These are phyloP conservation scores for Rhazya stricta DNA, from an alignment of 257 asterid genomes.

Conservation along the genomic window DNA sequence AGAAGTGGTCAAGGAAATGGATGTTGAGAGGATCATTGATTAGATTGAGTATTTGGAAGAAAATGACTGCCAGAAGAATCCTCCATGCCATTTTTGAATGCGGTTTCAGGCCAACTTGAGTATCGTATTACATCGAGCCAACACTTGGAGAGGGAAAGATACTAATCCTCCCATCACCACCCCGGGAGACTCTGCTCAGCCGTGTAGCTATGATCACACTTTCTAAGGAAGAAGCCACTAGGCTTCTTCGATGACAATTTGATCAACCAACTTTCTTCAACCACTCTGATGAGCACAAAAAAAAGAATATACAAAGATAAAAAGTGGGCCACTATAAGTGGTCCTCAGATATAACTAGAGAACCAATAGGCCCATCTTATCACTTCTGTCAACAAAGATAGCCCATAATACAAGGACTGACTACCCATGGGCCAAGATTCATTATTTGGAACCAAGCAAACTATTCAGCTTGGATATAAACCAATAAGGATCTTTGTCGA, in stretches of 20 bases:
- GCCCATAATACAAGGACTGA: no score
- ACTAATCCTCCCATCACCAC: conserved; percentile 18
- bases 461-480: no score
- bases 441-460: no score
- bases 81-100: conserved; percentile 39
- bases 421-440: no score
- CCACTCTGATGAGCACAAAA: conserved; percentile 34
- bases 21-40: conserved; percentile 30
- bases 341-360: no score
- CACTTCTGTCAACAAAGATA: no score
- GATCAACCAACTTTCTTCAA: conserved; percentile 32
- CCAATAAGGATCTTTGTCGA: no score
- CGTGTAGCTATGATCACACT: conserved; percentile 51
- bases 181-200: conserved; percentile 18
- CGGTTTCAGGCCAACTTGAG: conserved; percentile 25
- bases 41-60: conserved; percentile 48
- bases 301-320: no score
- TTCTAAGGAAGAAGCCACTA: conserved; percentile 38
- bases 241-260: conserved; percentile 43
- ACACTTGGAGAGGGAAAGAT: conserved; percentile 28
- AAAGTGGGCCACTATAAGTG: no score
- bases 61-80: conserved; percentile 16
- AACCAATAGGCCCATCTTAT: no score
- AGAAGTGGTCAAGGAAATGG: conserved; percentile 24
- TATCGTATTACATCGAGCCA: conserved; percentile 39